Base-by-base conservation (phyloP, 805 yeast species). In the Candida railenensis region DNA sequence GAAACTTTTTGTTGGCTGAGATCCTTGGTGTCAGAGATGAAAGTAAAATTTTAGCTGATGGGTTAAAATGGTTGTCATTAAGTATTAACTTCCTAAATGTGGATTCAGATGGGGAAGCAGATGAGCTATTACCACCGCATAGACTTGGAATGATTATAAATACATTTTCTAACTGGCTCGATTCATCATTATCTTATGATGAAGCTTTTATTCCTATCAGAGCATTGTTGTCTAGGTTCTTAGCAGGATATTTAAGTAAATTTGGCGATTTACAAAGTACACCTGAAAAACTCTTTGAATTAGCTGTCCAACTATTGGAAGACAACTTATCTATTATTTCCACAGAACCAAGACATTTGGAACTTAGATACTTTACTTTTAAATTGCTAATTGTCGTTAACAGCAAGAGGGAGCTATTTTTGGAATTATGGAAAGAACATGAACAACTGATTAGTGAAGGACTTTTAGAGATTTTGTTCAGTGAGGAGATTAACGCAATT, bases 1-100 rank as follows among this genome's bases (percentile, higher is more conserved):
- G 90, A 52, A 85, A 82, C 51, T 71, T 73, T 46, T 66, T 79
- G n/a, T 82, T 82, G 12, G 80, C 91, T 1, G 89, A 84, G 53
- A 58, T 86, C 18, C 66, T 85, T 40, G 88, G 89, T 1, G 64
- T 77, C 2, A 72, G 70, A 43, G 54, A 73, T 2, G 52, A 58
- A 4, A 43, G 62, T 0, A 76, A 76, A 28, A 70, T 83, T 11
- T 43, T 73, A 5, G 40, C 56, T 2, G 58, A 58, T 2, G 85
- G 85, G 0, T 58, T 80, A 32, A 62, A 60, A 14, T 73, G 76
- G 60, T 48, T 86, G 3, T 65, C 81, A 1, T 53, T 83, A 2
- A 63, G 85, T 34, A 73, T 69, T 40, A 68, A 73, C 47, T 68
- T 81, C 48, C 55, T 65, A 16, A 48, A 63, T 2, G 71, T 68